These are phyloP conservation scores for Funneliformis caledonium DNA, from an alignment of 371 early-diverging fungal genomes.

Conservation along the genomic window DNA sequence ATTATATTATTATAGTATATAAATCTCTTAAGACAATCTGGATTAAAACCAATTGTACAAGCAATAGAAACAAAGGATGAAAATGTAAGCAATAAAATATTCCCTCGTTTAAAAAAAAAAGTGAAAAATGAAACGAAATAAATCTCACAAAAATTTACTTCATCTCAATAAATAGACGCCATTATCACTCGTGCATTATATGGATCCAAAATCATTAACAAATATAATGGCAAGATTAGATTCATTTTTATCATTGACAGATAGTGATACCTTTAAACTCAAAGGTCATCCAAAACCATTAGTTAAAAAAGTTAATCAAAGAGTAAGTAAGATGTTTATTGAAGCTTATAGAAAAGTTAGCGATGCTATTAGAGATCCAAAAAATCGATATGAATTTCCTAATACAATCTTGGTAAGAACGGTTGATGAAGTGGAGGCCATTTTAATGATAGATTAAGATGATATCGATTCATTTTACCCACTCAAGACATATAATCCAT, in stretches of 20 bases:
- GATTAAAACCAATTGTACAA: slow-evolving; percentile 48
- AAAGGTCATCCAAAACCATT: slow-evolving; percentile 48
- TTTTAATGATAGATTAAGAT: slow-evolving; percentile 53
- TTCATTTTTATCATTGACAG: slow-evolving; percentile 57
- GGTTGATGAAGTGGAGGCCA: slow-evolving; percentile 78
- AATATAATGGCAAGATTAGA: slow-evolving; percentile 67
- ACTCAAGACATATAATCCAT: no score
- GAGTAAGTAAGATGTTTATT: slow-evolving; percentile 56
- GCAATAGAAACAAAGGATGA: slow-evolving; percentile 52
- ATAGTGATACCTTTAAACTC: slow-evolving; percentile 29
- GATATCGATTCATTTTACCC: not conserved
- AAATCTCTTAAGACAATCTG: slow-evolving; percentile 51
- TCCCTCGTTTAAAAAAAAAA: not conserved
- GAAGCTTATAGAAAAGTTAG: slow-evolving; percentile 66
- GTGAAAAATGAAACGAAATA: no score
- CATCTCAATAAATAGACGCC: slow-evolving; percentile 53
- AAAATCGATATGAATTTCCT: slow-evolving; percentile 68
- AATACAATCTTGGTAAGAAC: slow-evolving; percentile 66
- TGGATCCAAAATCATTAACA: slow-evolving; percentile 61
- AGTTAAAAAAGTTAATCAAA: slow-evolving; percentile 45
- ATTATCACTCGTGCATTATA: slow-evolving; percentile 59
- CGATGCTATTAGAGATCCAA: slow-evolving; percentile 66
- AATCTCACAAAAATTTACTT: not conserved
- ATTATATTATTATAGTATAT: slow-evolving; percentile 45
- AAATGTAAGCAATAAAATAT: slow-evolving; percentile 37